Conservation (phyloP, 75 land plant species). For the Cupressus sempervirens region DNA sequence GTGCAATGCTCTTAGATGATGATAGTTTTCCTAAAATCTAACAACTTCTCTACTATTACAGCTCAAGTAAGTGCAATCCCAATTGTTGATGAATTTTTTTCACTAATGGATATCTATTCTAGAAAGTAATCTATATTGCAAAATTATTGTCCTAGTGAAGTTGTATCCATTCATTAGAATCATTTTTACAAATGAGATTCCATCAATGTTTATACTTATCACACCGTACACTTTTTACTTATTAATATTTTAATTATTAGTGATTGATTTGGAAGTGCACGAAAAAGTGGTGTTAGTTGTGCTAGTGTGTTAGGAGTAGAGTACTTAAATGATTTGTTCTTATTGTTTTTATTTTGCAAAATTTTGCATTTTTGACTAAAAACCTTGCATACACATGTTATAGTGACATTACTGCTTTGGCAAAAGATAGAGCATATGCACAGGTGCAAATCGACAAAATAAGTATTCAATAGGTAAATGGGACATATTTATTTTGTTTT, state of each 20-base stretch:
- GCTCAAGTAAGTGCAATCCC: slow-evolving; percentile 92
- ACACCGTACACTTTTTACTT: neutral
- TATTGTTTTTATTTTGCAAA: neutral
- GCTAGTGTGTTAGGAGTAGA: neutral
- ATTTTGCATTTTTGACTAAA: neutral
- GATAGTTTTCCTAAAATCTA: neutral
- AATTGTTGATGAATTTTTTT: slow-evolving; percentile 76
- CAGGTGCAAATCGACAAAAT: slow-evolving; percentile 74
- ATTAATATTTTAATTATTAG: neutral
- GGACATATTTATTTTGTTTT: neutral
- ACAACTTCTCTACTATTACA: slow-evolving; percentile 24
- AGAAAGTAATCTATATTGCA: slow-evolving; percentile 53
- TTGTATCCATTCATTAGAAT: neutral
- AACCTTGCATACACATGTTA: neutral
- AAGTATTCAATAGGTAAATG: slow-evolving; percentile 71
- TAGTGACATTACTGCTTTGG: slow-evolving; percentile 98
- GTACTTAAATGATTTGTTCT: neutral
- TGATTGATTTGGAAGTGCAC: neutral
- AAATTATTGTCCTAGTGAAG: neutral
- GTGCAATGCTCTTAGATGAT: neutral
- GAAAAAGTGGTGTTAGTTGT: neutral
- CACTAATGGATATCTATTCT: slow-evolving; percentile 77
- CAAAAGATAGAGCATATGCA: slow-evolving; percentile 77
- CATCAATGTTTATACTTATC: neutral
- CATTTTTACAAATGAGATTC: neutral